Percentiles rank a stretch among this genome's conserved stretches.
Evolutionary conservation across 768 basidiomycete genomes (phyloP).

Genomic region (Leccinum disarticulatum): DNA sequence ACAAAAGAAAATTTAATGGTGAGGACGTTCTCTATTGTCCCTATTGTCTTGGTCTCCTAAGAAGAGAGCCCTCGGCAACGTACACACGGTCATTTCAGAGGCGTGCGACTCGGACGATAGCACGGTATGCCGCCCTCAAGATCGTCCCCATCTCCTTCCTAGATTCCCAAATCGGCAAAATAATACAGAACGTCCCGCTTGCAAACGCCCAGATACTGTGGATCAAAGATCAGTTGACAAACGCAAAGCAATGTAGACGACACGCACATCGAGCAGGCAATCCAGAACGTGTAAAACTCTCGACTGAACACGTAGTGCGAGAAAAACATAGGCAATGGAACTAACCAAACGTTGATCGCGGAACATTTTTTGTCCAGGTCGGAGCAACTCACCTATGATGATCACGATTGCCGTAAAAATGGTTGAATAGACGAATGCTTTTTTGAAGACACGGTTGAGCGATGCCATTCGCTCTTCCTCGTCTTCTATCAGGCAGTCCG

Average conservation of each 20-base stretch:
- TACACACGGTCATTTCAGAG: background rate
- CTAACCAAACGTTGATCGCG: constrained; percentile 15
- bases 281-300: constrained; percentile 40
- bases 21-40: constrained; percentile 24
- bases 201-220: constrained; percentile 36
- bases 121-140: constrained; percentile 13
- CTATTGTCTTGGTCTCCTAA: constrained; percentile 19
- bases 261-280: constrained; percentile 38
- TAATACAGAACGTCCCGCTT: constrained; percentile 38
- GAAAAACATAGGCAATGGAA: constrained; percentile 42
- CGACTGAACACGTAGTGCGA: constrained; percentile 37
- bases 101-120: background rate
- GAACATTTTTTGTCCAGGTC: background rate
- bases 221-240: constrained; percentile 3
- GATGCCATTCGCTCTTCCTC: constrained; percentile 15
- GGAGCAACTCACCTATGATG: constrained; percentile 30
- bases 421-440: constrained; percentile 34
- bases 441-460: constrained; percentile 33
- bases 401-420: constrained; percentile 35
- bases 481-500: background rate
- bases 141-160: constrained; percentile 33
- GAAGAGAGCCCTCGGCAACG: constrained; percentile 3
- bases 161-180: constrained; percentile 40
- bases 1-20: constrained; percentile 13
- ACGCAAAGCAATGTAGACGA: background rate